Percentiles rank a stretch among this genome's conserved stretches.
Evolutionary conservation across 257 asterid genomes (phyloP).

Genomic region (Linaria vulgaris): DNA sequence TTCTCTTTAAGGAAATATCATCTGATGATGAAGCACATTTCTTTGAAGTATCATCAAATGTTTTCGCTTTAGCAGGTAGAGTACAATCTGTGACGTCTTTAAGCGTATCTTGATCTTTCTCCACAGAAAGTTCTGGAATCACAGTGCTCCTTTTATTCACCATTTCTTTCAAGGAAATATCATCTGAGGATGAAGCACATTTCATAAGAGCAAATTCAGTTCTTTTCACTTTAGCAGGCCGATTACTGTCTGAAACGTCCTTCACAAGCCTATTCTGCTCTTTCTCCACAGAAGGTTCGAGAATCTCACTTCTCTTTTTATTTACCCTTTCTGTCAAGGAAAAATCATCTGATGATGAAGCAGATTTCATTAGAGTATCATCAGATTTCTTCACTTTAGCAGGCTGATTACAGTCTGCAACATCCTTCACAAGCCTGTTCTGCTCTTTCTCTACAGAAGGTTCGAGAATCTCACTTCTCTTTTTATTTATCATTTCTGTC

Average conservation of each 20-base stretch:
- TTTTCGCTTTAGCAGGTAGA: constrained; percentile 14
- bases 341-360: constrained; percentile 8
- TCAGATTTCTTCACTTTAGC: constrained; percentile 17
- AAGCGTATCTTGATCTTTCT: too few species aligned
- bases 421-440: not conserved
- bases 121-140: too few species aligned
- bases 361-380: constrained; percentile 9
- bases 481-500: constrained; percentile 20
- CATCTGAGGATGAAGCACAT: constrained; percentile 3
- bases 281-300: not conserved
- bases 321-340: constrained; percentile 16
- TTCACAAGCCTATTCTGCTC: constrained; percentile 12
- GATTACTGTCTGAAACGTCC: not conserved
- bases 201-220: constrained; percentile 14
- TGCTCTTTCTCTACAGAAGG: too few species aligned
- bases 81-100: constrained; percentile 12
- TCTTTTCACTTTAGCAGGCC: not conserved
- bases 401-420: constrained; percentile 7
- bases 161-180: constrained; percentile 10
- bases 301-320: constrained; percentile 15
- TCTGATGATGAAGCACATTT: too few species aligned
- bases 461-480: not conserved
- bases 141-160: constrained; percentile 22
- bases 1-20: too few species aligned
- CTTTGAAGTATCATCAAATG: not conserved